A percentile compares a stretch with the other conserved stretches of the same genome.
Conservation (phyloP, 208 protist species). For the Leishmania arabica region DNA sequence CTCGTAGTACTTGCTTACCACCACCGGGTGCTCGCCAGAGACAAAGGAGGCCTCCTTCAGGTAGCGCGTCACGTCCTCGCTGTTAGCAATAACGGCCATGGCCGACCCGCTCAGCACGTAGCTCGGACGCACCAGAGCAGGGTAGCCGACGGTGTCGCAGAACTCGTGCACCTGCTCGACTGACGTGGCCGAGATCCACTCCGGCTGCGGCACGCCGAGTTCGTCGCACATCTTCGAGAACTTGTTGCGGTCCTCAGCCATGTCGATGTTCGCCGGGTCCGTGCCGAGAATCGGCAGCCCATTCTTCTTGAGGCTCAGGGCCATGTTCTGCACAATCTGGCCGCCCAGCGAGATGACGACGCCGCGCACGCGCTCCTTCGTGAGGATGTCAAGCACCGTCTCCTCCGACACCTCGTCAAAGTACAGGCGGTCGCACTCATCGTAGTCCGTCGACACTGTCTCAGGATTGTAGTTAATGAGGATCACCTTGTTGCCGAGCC, state of each 20-base stretch:
- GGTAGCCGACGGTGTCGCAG: conserved; percentile 93
- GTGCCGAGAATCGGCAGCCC: conserved; percentile 97
- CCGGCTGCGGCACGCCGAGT: conserved; percentile 96
- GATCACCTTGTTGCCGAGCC: conserved; percentile 94
- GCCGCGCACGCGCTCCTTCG: conserved; percentile 90
- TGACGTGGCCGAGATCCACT: conserved; percentile 94
- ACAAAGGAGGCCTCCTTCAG: conserved; percentile 92
- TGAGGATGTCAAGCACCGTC: conserved; percentile 97
- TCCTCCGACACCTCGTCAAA: conserved; percentile 99
- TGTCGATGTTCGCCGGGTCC: conserved; percentile 95
- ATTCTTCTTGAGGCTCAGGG: conserved; percentile 88
- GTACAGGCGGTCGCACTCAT: conserved; percentile 98
- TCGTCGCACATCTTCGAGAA: conserved; percentile 94
- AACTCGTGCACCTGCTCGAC: conserved; percentile 92
- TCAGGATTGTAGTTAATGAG: conserved; percentile 99
- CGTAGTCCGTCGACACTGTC: conserved; percentile 98
- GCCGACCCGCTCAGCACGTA: conserved; percentile 98
- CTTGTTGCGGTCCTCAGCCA: conserved; percentile 97
- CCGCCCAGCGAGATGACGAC: conserved; percentile 97
- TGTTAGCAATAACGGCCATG: conserved; percentile 96
- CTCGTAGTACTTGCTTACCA: conserved; percentile 98
- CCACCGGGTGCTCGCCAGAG: conserved; percentile 92
- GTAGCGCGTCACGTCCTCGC: conserved; percentile 93
- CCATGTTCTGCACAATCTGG: conserved; percentile 99
- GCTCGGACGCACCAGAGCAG: conserved; percentile 95